These are phyloP conservation scores for Pythium dissimile DNA, from an alignment of 352 stramenopile species.

Conservation along the genomic window DNA sequence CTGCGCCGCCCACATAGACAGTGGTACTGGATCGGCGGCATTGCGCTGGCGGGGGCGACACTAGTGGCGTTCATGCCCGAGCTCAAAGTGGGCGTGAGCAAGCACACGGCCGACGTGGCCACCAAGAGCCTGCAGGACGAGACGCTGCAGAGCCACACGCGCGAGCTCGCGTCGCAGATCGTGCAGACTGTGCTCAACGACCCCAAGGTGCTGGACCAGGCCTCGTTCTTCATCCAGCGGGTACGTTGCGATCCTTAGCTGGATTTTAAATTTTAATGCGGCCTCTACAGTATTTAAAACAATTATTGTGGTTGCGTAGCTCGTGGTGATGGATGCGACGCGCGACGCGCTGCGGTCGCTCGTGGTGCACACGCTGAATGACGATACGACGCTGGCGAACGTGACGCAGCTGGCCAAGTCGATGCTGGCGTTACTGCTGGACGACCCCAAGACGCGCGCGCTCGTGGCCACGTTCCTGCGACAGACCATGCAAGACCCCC, in stretches of 20 bases:
- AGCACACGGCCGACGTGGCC: conserved; percentile 79
- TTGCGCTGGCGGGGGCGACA: conserved; percentile 36
- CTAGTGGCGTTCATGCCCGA: conserved; percentile 75
- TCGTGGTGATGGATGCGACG: conserved; percentile 67
- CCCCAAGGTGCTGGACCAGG: conserved; percentile 78
- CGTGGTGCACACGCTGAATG: conserved; percentile 59
- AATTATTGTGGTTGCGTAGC: too few relatives aligned
- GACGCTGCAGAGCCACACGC: conserved; percentile 67
- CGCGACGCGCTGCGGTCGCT: conserved; percentile 44
- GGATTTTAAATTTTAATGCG: too few relatives aligned
- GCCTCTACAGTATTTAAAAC: too few relatives aligned
- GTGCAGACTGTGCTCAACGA: conserved; percentile 86
- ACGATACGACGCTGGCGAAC: conserved; percentile 49
- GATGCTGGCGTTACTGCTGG: conserved; percentile 39
- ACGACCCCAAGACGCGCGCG: conserved; percentile 52
- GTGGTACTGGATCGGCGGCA: conserved; percentile 51
- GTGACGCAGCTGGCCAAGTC: conserved; percentile 47
- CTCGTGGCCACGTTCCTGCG: conserved; percentile 56
- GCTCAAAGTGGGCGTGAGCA: conserved; percentile 75
- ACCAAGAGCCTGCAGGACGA: conserved; percentile 82
- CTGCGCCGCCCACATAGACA: conserved; percentile 44
- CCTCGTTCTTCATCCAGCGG: conserved; percentile 66
- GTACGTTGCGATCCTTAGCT: conserved; percentile 36
- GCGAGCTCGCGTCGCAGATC: conserved; percentile 78
- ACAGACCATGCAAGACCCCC: conserved; percentile 42